Evolutionary conservation across 2,329 filamentous ascomycete genomes (phyloP), one percentile per base, ranked within the genome.

Genomic region (Penicillium sumatraense): DNA sequence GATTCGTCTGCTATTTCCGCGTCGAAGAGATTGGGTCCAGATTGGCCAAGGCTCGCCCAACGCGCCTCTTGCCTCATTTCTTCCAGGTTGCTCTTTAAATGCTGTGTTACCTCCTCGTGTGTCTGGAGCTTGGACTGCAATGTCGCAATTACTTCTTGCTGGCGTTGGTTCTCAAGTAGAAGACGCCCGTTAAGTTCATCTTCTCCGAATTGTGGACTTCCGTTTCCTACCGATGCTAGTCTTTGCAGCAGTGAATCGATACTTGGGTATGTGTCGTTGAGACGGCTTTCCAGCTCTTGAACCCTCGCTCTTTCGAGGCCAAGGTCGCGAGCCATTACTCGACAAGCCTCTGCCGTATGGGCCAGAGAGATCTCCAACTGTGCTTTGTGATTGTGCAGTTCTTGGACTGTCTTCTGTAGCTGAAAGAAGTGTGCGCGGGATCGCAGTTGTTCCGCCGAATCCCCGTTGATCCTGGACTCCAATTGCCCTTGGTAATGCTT

Each of bases 161-260:
- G 26, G 13, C 44, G 44, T 47, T 47, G 26, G 16, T 29, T 47
- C 27, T 47, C 44, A 18, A 47, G 44, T 31, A 47, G 44, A 20
- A 47, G 26, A 47, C 33, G 44, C 4, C 44, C 16, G 33, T 47
- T 47, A 5, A 13, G 14, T 18, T 18, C 44, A 31, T 29, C 44
- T 24, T 31, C 16, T 33, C 9, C 8, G n/a, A 7, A 11, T 47
- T 29, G 4, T 20, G 24, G 35, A 20, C 16, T 20, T 20, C 11
- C 33, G 26, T 33, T 26, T 16, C 9, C 44, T 47, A 10, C 26
- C 11, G 14, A n/a, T 20, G 26, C 14, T 21, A 47, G 26, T 18
- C 27, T 47, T 20, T 33, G 44, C 9, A 47, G 26, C 24, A 47
- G 20, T 31, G 11, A 31, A 18, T 47, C 26, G 14, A 47, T 47